Conservation (phyloP, 2,329 filamentous ascomycete genomes). For the Exophiala spinifera region DNA sequence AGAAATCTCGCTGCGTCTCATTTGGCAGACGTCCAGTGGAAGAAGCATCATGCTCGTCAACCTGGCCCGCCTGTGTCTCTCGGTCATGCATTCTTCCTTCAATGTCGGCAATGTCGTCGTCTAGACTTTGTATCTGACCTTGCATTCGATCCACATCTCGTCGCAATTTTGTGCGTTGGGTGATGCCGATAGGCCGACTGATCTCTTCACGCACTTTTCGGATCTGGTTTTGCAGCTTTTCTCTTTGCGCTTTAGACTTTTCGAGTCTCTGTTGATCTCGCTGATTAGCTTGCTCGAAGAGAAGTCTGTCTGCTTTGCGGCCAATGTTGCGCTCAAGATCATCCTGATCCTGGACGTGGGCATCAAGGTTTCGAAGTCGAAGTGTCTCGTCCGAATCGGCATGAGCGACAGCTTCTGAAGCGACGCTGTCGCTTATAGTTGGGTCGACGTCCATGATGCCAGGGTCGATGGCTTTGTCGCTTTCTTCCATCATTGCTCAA, state of each 20-base stretch:
- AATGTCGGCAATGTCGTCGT: conserved; percentile 75
- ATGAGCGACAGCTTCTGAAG: neutral
- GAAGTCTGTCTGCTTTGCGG: conserved; percentile 59
- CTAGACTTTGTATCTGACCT: conserved; percentile 62
- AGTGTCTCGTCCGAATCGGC: conserved; percentile 54
- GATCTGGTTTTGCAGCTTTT: conserved; percentile 64
- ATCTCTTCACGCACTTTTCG: conserved; percentile 57
- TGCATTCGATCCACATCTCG: conserved; percentile 38
- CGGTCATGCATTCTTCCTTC: conserved; percentile 75
- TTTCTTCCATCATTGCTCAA: neutral
- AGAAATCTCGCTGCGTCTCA: conserved; percentile 81
- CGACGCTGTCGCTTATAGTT: neutral
- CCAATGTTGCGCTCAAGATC: conserved; percentile 86
- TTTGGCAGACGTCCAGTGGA: conserved; percentile 61
- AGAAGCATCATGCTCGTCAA: conserved; percentile 41
- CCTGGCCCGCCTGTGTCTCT: conserved; percentile 48
- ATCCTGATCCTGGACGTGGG: conserved; percentile 76
- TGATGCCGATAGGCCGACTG: conserved; percentile 52
- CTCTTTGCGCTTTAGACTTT: conserved; percentile 51
- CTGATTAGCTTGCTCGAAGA: conserved; percentile 61
- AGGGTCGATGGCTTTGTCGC: neutral
- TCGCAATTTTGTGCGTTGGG: conserved; percentile 38
- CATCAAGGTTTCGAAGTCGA: conserved; percentile 61
- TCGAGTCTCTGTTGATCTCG: conserved; percentile 62
- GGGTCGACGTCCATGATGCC: neutral